Evolutionary conservation across 768 basidiomycete species (phyloP), one percentile per base, ranked within the genome.

Genomic region (Stropharia rugosoannulata): DNA sequence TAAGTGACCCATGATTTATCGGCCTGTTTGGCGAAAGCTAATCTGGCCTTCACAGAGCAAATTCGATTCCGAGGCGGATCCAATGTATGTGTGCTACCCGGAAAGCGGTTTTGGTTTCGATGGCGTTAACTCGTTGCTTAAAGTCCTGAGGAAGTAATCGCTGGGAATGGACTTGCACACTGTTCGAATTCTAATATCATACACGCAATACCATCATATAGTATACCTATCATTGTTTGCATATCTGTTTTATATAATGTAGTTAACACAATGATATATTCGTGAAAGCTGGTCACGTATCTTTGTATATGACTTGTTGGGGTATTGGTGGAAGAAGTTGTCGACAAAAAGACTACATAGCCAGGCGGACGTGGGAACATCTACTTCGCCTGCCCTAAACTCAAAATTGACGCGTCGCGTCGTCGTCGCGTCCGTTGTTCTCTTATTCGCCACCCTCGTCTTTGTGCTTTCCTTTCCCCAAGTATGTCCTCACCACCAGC

Each of bases 401-500:
- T 60, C 53, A 45, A 63, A 64, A 68, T 66, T 75, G 73, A 74
- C 82, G 82, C 80, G 80, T 72, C 80, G 79, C 78, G 81, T 71
- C 80, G 76, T 7, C 79, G 79, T 67, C 62, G 46, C 51, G 58
- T 58, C 49, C 11, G 12, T n/a, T n/a, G n/a, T n/a, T n/a, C n/a
- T n/a, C 22, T 22, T 22, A 22, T 4, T 22, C 22, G 22, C 22
- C 22, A 22, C 22, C 22, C 13, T 5, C 40, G 58, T 59, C 61
- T 66, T 56, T 59, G 25, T 54, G 40, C 43, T 51, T 59, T 60
- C 50, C 49, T 56, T 59, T 51, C 16, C 44, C 40, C 18, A 18
- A 22, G 0, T 40, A 87, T 87, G 85, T 86, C 85, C 7, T 87
- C 84, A 40, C 85, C 84, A 22, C 84, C 84, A 16, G 74, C 79